Base-by-base conservation (phyloP, 78 protist species). In the Dictyostelium brefeldianum region DNA sequence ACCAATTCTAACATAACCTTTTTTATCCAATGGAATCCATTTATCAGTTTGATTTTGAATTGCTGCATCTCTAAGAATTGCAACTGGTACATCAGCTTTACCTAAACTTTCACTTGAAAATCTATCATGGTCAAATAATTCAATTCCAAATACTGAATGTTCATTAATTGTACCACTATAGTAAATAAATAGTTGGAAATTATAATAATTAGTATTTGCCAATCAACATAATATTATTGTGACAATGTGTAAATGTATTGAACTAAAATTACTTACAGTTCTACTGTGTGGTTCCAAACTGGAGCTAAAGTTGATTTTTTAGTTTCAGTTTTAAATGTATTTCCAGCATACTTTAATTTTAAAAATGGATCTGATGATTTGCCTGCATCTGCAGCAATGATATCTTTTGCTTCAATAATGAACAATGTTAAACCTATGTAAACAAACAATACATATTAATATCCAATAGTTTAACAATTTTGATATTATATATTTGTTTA, bases 81-180 rank as follows among this genome's bases (percentile, higher is more conserved):
- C 10, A 17, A 36, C 11, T 15, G 29, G 15, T 11, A 83, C 12
- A 2, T 43, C 12, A 11, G 43, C 78, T n/a, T 9, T 15, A 12
- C 82, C 80, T 8, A 83, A 36, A 14, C 46, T 29, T 43, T 83
- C 65, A 56, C 73, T 75, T 15, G 81, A 81, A 73, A 83, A 36
- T 71, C 91, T 70, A 53, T 83, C 91, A 75, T 74, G 57, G 22
- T 83, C 91, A 43, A 31, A 83, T 4, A 59, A 54, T 56, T 83
- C 91, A 56, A 83, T n/a, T 7, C 9, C 25, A 12, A 83, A 20
- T 6, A 65, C 25, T 65, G 46, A 12, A 46, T 83, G 64, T 71
- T 73, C 48, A 73, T 53, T 67, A 17, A 20, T 3, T 8, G 43
- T 50, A 10, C 54, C 54, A 8, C 75, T 11, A 31, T 4, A 67